Evolutionary conservation across 371 early-diverging fungal genomes (phyloP).

Genomic region (Actinomortierella wolfii): DNA sequence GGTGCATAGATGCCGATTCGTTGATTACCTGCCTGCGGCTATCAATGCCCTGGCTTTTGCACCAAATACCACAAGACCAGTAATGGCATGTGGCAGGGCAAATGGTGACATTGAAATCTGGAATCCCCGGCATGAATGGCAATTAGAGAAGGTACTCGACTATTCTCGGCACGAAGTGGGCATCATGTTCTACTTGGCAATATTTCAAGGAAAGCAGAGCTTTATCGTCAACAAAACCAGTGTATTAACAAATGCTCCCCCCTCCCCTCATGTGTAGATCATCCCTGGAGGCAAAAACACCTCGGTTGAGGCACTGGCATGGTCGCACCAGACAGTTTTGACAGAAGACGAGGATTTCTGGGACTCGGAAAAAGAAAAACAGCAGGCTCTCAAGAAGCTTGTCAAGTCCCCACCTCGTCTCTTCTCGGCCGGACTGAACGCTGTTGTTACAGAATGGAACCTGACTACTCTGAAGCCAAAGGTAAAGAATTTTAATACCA

Average conservation of each 20-base stretch:
- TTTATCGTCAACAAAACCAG: background rate
- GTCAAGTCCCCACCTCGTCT: constrained; percentile 72
- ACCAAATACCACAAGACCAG: constrained; percentile 57
- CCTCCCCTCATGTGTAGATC: constrained; percentile 44
- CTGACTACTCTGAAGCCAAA: constrained; percentile 69
- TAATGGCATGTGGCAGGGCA: constrained; percentile 85
- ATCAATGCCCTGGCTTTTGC: constrained; percentile 84
- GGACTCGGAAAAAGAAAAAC: constrained; percentile 61
- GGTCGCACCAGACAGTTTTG: constrained; percentile 78
- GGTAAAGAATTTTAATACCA: constrained; percentile 46
- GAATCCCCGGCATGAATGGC: constrained; percentile 71
- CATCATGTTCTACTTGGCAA: constrained; percentile 9
- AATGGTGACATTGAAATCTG: constrained; percentile 95
- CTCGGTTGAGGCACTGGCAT: constrained; percentile 81
- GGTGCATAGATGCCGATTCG: constrained; percentile 91
- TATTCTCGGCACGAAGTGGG: constrained; percentile 8
- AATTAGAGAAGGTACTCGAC: constrained; percentile 68
- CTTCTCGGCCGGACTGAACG: constrained; percentile 87
- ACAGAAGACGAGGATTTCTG: constrained; percentile 65
- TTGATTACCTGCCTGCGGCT: constrained; percentile 85
- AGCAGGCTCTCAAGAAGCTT: constrained; percentile 53
- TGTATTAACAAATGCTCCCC: background rate
- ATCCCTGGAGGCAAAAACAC: constrained; percentile 82
- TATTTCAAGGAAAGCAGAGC: constrained; percentile 8
- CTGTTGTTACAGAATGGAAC: constrained; percentile 90